phyloP scores from a whole-genome alignment of 345 rosid genomes.

The Eucalyptus coolabah region DNA sequence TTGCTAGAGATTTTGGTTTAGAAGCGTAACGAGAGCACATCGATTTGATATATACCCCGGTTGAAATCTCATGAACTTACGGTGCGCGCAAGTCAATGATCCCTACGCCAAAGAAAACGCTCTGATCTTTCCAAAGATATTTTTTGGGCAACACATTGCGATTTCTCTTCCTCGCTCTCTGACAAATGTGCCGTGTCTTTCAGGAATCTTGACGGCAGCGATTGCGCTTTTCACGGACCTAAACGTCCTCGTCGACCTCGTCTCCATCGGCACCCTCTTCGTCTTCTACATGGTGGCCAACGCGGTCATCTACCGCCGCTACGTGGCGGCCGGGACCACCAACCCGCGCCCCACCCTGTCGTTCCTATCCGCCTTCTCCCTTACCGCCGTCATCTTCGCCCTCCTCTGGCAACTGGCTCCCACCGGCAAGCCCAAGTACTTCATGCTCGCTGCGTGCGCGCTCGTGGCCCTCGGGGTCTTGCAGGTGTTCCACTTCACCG shows the following conservation, averaged over 20 bases:
- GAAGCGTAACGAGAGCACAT: not conserved
- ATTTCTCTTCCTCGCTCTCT: not conserved
- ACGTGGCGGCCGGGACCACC: slow-evolving; percentile 48
- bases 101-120: not conserved
- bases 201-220: slow-evolving; percentile 82
- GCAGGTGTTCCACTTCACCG: slow-evolving; percentile 33
- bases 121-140: not conserved
- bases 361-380: slow-evolving; percentile 50
- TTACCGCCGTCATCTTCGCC: slow-evolving; percentile 49
- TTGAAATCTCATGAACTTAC: not conserved
- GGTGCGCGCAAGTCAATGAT: not conserved
- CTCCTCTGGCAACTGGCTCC: slow-evolving; percentile 61
- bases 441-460: slow-evolving; percentile 33
- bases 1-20: not conserved
- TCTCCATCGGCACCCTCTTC: slow-evolving; percentile 86
- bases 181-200: not conserved
- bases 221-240: slow-evolving; percentile 79
- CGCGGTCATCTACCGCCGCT: slow-evolving; percentile 74
- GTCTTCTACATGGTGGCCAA: slow-evolving; percentile 96
- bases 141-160: not conserved
- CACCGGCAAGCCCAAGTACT: slow-evolving; percentile 32
- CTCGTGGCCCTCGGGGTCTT: slow-evolving; percentile 27
- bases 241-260: slow-evolving; percentile 58
- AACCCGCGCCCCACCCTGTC: slow-evolving; percentile 71
- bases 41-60: not conserved